Base-by-base conservation (phyloP, 768 basidiomycete species). In the Lactarius psammicola region DNA sequence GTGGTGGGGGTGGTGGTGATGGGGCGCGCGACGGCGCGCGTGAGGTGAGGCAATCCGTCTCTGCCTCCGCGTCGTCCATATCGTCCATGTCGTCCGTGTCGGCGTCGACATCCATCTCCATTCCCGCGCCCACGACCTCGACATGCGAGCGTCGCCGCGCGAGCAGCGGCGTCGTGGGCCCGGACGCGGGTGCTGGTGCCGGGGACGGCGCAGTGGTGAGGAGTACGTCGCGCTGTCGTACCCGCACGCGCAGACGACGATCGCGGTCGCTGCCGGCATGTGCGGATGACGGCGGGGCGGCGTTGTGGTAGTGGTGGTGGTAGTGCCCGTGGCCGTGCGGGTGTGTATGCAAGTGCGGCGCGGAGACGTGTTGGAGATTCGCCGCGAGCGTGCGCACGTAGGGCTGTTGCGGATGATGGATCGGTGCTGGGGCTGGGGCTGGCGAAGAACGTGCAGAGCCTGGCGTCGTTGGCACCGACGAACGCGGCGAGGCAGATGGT, bases 11-110 rank as follows among this genome's bases (percentile, higher is more conserved):
- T 0, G 44, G 83, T 36, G 85, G 84, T 9, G 81, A 80, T 5
- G 79, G 76, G 4, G 82, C 59, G 13, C 64, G 76, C 18, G 82
- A 84, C 2, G 80, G 79, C 17, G 76, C 77, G 65, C 75, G 80
- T 30, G 85, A 85, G 11, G 81, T 79, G 13, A 82, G 63, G 70
- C 85, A 87, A 56, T 87, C 86, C 31, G 79, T 77, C 71, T 82
- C 81, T 17, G 74, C 72, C 68, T 83, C 81, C 34, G 80, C 23
- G n/a, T 49, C 46, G 46, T 49, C 46, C 46, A 34, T 51, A 1
- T 58, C 63, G 30, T 65, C 64, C 3, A 4, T 40, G 1, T 60
- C 59, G 10, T 65, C 64, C 36, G 79, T 81, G 1, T 75, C 75
- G 26, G 77, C 79, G 44, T 74, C 76, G 33, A 75, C 72, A 58